Conservation (phyloP, 2,329 filamentous ascomycete species). For the Sclerotinia trifoliorum region DNA sequence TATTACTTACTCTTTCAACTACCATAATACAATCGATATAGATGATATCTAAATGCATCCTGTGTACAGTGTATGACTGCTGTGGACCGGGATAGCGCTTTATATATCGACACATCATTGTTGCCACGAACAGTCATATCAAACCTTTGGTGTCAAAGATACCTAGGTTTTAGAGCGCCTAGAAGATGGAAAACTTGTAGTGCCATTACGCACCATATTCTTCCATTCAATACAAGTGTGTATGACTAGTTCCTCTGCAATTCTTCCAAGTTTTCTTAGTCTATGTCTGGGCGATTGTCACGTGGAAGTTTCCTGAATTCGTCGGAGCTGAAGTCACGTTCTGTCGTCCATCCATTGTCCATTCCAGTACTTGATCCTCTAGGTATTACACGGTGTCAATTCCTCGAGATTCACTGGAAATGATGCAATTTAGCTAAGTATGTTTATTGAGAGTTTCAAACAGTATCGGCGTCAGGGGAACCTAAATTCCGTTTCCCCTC, state of each 20-base stretch:
- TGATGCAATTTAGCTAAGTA: too few relatives aligned
- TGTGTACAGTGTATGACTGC: not conserved
- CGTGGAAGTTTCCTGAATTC: accelerated
- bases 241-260: not conserved
- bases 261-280: not conserved
- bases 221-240: not conserved
- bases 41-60: not conserved
- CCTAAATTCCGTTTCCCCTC: not conserved
- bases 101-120: not conserved
- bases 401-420: too few relatives aligned
- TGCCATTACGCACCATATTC: not conserved
- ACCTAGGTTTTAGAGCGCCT: not conserved
- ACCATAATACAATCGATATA: not conserved
- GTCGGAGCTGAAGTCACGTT: not conserved
- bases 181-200: not conserved
- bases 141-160: not conserved
- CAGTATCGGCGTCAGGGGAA: not conserved
- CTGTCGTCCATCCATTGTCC: too few relatives aligned
- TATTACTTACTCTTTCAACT: too few relatives aligned
- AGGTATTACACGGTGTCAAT: too few relatives aligned
- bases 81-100: not conserved
- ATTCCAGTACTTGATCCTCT: too few relatives aligned
- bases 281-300: not conserved
- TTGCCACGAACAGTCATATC: not conserved
- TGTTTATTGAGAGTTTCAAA: not conserved